phyloP scores from a whole-genome alignment of 2,329 filamentous ascomycete genomes.

The Aureobasidium subglaciale region DNA sequence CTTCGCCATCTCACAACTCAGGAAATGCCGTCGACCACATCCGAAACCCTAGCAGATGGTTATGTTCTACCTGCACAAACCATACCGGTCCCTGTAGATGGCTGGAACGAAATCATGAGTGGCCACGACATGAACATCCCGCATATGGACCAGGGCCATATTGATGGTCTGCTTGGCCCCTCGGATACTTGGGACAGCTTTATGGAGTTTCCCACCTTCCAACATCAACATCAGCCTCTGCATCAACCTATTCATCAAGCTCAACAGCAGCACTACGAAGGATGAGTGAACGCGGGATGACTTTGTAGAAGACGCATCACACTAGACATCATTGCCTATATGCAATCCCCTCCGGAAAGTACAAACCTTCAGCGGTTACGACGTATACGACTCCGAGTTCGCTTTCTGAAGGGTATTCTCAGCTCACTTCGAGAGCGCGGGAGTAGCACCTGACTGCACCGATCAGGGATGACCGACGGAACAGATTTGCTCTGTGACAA shows the following conservation, averaged over 20 bases:
- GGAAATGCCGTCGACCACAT: background rate
- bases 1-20: constrained; percentile 4
- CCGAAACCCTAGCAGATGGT: background rate
- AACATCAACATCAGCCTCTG: background rate
- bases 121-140: background rate
- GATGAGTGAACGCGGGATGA: background rate
- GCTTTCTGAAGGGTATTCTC: too few relatives aligned
- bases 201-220: constrained; percentile 7
- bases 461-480: too few relatives aligned
- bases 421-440: too few relatives aligned
- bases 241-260: background rate
- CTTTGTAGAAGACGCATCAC: too few relatives aligned
- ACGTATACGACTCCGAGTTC: too few relatives aligned
- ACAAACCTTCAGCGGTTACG: too few relatives aligned
- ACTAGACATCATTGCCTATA: too few relatives aligned
- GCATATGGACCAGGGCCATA: background rate
- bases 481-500: too few relatives aligned
- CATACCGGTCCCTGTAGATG: background rate
- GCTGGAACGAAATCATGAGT: constrained; percentile 1
- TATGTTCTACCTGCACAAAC: background rate
- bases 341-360: too few relatives aligned
- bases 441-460: too few relatives aligned
- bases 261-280: background rate
- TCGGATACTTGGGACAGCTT: constrained; percentile 3
- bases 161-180: background rate